Percentiles rank a stretch among this genome's conserved stretches.
phyloP scores from a whole-genome alignment of 2,329 filamentous ascomycete species.

The Teratosphaeria pseudoeucalypti region DNA sequence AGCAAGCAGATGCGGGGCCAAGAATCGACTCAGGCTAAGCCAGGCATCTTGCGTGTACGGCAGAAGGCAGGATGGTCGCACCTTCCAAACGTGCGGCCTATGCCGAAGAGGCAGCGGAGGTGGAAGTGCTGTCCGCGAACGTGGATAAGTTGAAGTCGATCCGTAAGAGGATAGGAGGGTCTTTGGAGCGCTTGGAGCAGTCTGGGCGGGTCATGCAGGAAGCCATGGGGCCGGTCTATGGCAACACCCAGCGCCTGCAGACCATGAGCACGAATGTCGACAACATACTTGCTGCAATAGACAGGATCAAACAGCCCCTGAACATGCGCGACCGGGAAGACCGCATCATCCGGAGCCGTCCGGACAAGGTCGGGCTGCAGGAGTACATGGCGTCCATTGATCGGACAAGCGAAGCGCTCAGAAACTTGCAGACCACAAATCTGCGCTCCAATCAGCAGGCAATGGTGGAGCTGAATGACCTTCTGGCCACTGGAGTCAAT shows the following conservation, averaged over 20 bases:
- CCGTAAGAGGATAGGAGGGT: slow-evolving; percentile 91
- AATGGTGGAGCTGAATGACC: slow-evolving; percentile 63
- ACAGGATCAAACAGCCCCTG: slow-evolving; percentile 77
- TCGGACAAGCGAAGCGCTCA: slow-evolving; percentile 73
- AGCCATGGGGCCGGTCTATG: slow-evolving; percentile 83
- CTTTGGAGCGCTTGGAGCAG: slow-evolving; percentile 69
- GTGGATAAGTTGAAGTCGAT: slow-evolving; percentile 87
- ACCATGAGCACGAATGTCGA: slow-evolving; percentile 85
- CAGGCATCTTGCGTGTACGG: not conserved
- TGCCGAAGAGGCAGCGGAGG: slow-evolving; percentile 57
- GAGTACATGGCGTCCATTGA: slow-evolving; percentile 86
- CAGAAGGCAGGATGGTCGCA: slow-evolving; percentile 40
- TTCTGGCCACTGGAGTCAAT: slow-evolving; percentile 68
- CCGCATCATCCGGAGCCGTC: slow-evolving; percentile 68
- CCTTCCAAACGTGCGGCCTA: slow-evolving; percentile 44
- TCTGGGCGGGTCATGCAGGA: slow-evolving; percentile 86
- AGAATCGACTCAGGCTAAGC: not conserved
- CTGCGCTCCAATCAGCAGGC: slow-evolving; percentile 85
- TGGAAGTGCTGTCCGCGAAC: slow-evolving; percentile 55
- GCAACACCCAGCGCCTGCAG: slow-evolving; percentile 82
- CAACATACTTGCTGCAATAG: slow-evolving; percentile 73
- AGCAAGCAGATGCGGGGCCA: not conserved
- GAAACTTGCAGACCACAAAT: slow-evolving; percentile 80
- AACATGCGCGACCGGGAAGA: slow-evolving; percentile 90
- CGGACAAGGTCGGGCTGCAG: slow-evolving; percentile 67